Percentiles rank a stretch among this genome's conserved stretches.
These are phyloP conservation scores for Nitzschia sp. DNA, from an alignment of 108 stramenopile genomes.

Conservation along the genomic window DNA sequence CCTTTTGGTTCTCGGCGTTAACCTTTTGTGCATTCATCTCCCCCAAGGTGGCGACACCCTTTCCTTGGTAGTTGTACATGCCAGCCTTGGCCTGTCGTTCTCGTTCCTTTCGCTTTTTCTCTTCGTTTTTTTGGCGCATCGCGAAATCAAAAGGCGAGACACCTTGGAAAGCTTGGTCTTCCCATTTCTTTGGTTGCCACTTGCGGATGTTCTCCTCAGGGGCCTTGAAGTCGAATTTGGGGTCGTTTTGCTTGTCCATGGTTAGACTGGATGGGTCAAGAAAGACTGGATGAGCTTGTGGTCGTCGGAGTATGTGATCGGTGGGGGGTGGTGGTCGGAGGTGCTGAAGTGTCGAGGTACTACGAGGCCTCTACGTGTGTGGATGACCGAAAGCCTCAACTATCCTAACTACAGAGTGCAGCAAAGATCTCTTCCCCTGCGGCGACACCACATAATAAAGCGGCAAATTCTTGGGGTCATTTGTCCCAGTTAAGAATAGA, in stretches of 20 bases:
- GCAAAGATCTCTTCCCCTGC: too few species aligned
- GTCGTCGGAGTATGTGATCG: too few species aligned
- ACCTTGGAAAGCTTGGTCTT: constrained; percentile 41
- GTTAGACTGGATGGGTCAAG: not conserved
- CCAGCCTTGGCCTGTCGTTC: constrained; percentile 39
- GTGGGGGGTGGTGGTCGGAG: too few species aligned
- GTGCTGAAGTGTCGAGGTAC: too few species aligned
- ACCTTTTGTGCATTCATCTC: constrained; percentile 31
- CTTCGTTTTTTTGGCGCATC: constrained; percentile 43
- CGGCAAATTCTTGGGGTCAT: too few species aligned
- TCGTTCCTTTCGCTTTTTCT: constrained; percentile 39
- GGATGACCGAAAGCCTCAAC: too few species aligned
- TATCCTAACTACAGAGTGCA: too few species aligned
- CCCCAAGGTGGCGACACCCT: constrained; percentile 29
- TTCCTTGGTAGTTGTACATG: constrained; percentile 39
- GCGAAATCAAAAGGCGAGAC: constrained; percentile 47
- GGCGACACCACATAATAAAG: too few species aligned
- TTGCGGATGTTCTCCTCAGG: constrained; percentile 47
- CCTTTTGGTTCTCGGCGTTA: constrained; percentile 20
- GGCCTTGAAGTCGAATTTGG: constrained; percentile 43
- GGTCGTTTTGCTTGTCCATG: constrained; percentile 31
- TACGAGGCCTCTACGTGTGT: too few species aligned
- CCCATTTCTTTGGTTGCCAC: constrained; percentile 44
- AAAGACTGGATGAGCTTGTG: too few species aligned
- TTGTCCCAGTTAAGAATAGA: too few species aligned